A percentile compares a stretch with the other conserved stretches of the same genome.
phyloP scores from a whole-genome alignment of 805 yeast species.

The Lipomyces chichibuensis region DNA sequence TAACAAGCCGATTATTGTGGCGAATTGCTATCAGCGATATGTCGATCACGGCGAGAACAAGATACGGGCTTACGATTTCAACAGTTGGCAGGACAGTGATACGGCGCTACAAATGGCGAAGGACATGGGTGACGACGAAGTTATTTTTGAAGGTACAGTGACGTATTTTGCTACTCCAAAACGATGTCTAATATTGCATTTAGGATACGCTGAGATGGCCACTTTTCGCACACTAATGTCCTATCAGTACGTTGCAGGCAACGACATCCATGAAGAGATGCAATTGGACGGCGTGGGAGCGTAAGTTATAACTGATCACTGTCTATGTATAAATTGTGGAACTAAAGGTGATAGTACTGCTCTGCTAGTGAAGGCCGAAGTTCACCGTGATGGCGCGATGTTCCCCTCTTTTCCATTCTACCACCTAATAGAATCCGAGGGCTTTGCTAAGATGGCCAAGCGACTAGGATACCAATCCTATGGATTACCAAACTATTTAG shows the following conservation, averaged over 20 bases:
- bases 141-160: slow-evolving; percentile 77
- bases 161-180: background rate
- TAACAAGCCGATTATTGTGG: slow-evolving; percentile 84
- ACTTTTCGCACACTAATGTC: slow-evolving; percentile 97
- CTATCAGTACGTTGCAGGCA: slow-evolving; percentile 68
- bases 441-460: slow-evolving; percentile 95
- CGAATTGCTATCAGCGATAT: slow-evolving; percentile 90
- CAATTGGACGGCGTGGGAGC: slow-evolving; percentile 94
- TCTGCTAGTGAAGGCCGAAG: slow-evolving; percentile 92
- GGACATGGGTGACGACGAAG: slow-evolving; percentile 79
- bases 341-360: slow-evolving; percentile 62
- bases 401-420: slow-evolving; percentile 98
- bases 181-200: background rate
- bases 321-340: background rate
- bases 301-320: slow-evolving; percentile 10
- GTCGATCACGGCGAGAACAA: slow-evolving; percentile 59
- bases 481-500: slow-evolving; percentile 94
- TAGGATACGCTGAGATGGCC: slow-evolving; percentile 75
- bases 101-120: slow-evolving; percentile 77
- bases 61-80: slow-evolving; percentile 90
- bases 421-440: slow-evolving; percentile 96
- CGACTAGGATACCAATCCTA: slow-evolving; percentile 86
- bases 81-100: slow-evolving; percentile 80
- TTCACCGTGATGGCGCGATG: slow-evolving; percentile 99
- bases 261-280: slow-evolving; percentile 67